These are phyloP conservation scores for Massariosphaeria phaeospora DNA, from an alignment of 495 filamentous ascomycete species.

Conservation along the genomic window DNA sequence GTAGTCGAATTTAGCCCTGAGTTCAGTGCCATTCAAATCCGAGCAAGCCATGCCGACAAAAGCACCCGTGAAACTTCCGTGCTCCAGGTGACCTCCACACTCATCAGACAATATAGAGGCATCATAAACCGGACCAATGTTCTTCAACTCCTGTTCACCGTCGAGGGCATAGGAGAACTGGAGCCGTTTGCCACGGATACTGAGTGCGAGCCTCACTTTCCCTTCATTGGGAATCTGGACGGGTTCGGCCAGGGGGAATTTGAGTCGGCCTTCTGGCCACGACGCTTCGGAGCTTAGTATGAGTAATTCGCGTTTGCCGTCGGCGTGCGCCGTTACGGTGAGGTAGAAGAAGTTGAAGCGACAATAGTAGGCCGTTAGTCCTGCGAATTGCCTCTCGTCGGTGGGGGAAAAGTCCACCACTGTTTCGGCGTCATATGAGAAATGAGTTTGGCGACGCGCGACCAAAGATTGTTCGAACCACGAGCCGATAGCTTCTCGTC, in stretches of 20 bases:
- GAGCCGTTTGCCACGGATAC: constrained; percentile 45
- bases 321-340: constrained; percentile 50
- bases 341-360: constrained; percentile 58
- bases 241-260: constrained; percentile 37
- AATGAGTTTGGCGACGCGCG: constrained; percentile 51
- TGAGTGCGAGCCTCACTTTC: constrained; percentile 48
- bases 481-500: constrained; percentile 49
- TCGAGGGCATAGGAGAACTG: constrained; percentile 51
- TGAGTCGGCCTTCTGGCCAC: constrained; percentile 47
- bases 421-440: constrained; percentile 54
- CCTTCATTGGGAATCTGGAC: constrained; percentile 48
- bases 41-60: constrained; percentile 53
- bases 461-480: constrained; percentile 56
- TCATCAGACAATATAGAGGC: constrained; percentile 53
- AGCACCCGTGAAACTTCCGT: constrained; percentile 55
- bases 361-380: constrained; percentile 54
- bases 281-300: constrained; percentile 50
- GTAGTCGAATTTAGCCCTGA: constrained; percentile 48
- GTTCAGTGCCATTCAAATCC: constrained; percentile 49
- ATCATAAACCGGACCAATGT: constrained; percentile 50
- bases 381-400: constrained; percentile 54
- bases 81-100: constrained; percentile 52
- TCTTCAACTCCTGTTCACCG: constrained; percentile 42
- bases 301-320: constrained; percentile 51
- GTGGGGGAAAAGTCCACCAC: constrained; percentile 48